These are phyloP conservation scores for Teratosphaeria destructans DNA, from an alignment of 2,329 filamentous ascomycete genomes.

Conservation along the genomic window DNA sequence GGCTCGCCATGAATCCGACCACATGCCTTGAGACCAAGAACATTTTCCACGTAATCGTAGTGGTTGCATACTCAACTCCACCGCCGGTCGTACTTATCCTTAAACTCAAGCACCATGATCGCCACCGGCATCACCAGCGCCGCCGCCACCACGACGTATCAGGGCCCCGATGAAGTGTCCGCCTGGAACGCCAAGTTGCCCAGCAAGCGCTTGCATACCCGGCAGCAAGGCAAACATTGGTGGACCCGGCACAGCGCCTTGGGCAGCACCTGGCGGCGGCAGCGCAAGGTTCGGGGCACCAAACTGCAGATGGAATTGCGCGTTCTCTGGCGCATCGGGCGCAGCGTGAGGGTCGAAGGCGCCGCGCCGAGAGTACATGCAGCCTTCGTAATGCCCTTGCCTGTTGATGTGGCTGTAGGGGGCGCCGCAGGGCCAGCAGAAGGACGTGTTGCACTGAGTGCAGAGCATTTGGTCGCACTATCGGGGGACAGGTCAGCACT, in stretches of 20 bases:
- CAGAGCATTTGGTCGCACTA: neutral
- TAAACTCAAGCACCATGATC: slow-evolving; percentile 19
- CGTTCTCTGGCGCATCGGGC: neutral
- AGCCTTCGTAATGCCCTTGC: slow-evolving; percentile 3
- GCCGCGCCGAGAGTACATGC: slow-evolving; percentile 4
- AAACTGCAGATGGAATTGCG: neutral
- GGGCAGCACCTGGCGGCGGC: too few species aligned
- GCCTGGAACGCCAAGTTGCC: too few species aligned
- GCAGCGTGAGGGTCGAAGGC: slow-evolving; percentile 6
- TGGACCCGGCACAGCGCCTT: too few species aligned
- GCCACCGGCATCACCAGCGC: slow-evolving; percentile 11
- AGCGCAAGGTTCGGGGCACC: neutral
- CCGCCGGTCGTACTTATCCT: slow-evolving; percentile 15
- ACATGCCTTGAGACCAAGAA: too few species aligned
- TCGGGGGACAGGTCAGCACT: neutral
- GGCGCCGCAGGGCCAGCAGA: slow-evolving; percentile 6
- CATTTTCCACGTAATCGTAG: too few species aligned
- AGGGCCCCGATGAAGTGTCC: too few species aligned
- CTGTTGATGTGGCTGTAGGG: slow-evolving; percentile 1
- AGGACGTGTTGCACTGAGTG: slow-evolving; percentile 2
- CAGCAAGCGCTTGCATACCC: too few species aligned
- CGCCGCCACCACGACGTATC: too few species aligned
- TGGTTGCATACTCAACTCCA: too few species aligned
- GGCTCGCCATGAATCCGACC: too few species aligned
- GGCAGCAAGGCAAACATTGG: too few species aligned